phyloP scores from a whole-genome alignment of 2,329 filamentous ascomycete species.

The Monosporascus sp. region DNA sequence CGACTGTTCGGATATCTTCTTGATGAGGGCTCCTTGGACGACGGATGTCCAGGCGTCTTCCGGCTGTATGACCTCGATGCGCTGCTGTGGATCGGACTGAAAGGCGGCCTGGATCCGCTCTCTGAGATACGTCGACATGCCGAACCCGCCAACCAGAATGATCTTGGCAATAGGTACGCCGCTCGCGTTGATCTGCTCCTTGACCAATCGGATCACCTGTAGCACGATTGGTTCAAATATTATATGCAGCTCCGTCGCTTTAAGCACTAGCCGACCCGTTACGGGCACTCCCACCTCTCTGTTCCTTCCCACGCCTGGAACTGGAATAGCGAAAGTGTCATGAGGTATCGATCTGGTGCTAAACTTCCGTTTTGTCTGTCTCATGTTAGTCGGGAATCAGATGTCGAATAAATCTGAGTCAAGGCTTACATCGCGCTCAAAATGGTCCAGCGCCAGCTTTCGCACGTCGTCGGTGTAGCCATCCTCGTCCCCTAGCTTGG shows the following conservation, averaged over 20 bases:
- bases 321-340: conserved; percentile 30
- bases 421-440: conserved; percentile 33
- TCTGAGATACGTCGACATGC: conserved; percentile 39
- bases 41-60: conserved; percentile 45
- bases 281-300: conserved; percentile 31
- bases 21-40: conserved; percentile 44
- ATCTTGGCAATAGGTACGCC: conserved; percentile 38
- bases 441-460: conserved; percentile 34
- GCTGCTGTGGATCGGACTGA: conserved; percentile 17
- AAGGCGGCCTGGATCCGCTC: conserved; percentile 29
- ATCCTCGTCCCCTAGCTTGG: conserved; percentile 36
- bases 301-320: conserved; percentile 31
- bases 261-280: conserved; percentile 29
- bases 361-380: conserved; percentile 32
- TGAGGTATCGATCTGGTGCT: conserved; percentile 28
- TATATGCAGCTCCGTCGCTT: conserved; percentile 31
- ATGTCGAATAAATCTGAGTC: too few species aligned
- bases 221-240: conserved; percentile 40
- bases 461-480: conserved; percentile 37
- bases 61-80: conserved; percentile 41
- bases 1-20: conserved; percentile 34
- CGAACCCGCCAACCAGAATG: conserved; percentile 44
- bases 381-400: neutral
- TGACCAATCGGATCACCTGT: conserved; percentile 37
- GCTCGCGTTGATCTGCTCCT: conserved; percentile 37